Evolutionary conservation across 129 eudicot species (phyloP).

Genomic region (Escallonia rubra): DNA sequence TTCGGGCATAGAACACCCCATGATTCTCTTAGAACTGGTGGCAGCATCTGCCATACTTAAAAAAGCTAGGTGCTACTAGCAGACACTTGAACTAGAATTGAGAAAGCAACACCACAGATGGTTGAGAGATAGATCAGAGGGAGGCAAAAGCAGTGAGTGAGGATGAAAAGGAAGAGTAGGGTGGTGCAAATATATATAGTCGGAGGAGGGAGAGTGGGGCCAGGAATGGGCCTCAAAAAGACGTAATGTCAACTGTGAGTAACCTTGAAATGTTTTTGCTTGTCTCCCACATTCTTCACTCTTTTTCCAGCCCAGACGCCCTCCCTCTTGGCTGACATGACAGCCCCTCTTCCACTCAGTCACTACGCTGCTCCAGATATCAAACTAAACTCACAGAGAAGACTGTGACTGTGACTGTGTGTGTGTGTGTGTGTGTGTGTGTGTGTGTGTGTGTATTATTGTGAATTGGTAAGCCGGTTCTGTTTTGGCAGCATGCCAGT

Average conservation of each 20-base stretch:
- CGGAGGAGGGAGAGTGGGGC: slow-evolving; percentile 10
- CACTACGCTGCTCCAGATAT: too few species aligned
- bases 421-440: too few species aligned
- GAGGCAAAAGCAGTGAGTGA: slow-evolving; percentile 7
- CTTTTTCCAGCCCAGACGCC: neutral
- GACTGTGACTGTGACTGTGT: too few species aligned
- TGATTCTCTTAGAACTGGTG: slow-evolving; percentile 26
- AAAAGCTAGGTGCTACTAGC: neutral
- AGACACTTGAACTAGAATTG: neutral
- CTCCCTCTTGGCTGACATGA: slow-evolving; percentile 28
- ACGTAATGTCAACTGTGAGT: slow-evolving; percentile 16
- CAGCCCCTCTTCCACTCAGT: slow-evolving; percentile 32
- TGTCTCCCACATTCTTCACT: slow-evolving; percentile 52
- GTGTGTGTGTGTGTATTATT: too few species aligned
- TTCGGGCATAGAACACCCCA: slow-evolving; percentile 73
- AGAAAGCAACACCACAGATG: neutral
- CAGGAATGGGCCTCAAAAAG: slow-evolving; percentile 10
- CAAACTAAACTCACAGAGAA: too few species aligned
- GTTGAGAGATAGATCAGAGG: neutral
- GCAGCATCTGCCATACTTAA: slow-evolving; percentile 52
- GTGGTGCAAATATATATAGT: slow-evolving; percentile 49
- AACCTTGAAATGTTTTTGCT: slow-evolving; percentile 24
- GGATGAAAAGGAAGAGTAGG: slow-evolving; percentile 20
- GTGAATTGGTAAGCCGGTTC: neutral
- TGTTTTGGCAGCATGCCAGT: slow-evolving; percentile 58